Evolutionary conservation across 164 flowering plant genomes (phyloP), one percentile per base, ranked within the genome.

Genomic region (Vitis cinerea): DNA sequence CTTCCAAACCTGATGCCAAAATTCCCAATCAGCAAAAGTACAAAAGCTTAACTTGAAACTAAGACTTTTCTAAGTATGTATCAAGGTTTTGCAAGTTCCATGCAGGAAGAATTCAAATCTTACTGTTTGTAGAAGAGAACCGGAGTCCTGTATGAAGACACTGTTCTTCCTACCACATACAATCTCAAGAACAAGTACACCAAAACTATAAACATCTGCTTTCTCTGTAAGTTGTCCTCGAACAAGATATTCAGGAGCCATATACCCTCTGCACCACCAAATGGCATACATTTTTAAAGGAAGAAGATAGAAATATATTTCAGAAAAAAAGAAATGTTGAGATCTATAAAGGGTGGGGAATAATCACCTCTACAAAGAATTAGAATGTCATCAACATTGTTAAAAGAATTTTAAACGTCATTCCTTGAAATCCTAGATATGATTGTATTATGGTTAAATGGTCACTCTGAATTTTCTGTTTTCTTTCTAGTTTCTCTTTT

Each of bases 211-310:
- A 31, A 89, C 88, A 77, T 89, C 93, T 23, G 88, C 86, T 72
- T 89, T 87, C 63, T 87, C 89, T 4, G 91, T 85, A 13, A 89
- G 82, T 69, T 89, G 91, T 56, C 93, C 93, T 47, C 82, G 78
- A 48, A 89, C 78, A 8, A 87, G 78, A 64, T 89, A 89, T 23
- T 89, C 91, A 10, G 94, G 94, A 66, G 94, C 91, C 90, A 89
- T 86, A 66, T 89, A 89, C 5, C 94, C 94, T 49, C 91, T 89
- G 84, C 72, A 71, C 12, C 54, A 71, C 9, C 50, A 68, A 63
- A n/a, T 16, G 63, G 4, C 47, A 60, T 13, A 12, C 5, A 44
- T 31, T 13, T 17, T 29, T 14, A 61, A 31, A 1, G 14, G 6
- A 44, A 10, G n/a, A 9, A n/a, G 47, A 62, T 47, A 23, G 27